These are phyloP conservation scores for Xerocomus nothofagi DNA, from an alignment of 1,284 basidiomycete species.

Conservation along the genomic window DNA sequence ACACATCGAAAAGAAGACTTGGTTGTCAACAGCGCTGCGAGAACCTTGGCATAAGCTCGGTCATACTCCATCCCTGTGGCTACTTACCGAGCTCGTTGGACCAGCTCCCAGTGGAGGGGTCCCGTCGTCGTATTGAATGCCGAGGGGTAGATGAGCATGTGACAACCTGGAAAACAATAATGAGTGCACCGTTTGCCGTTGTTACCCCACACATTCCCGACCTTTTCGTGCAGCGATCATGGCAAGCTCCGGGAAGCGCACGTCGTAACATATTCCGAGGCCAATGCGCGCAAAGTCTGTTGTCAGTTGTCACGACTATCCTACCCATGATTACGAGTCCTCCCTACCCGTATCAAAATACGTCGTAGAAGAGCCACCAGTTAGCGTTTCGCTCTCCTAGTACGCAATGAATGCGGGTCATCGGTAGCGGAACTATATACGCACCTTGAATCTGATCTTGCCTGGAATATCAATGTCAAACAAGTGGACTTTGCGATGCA, in stretches of 20 bases:
- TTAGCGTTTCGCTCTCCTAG: constrained; percentile 96
- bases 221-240: constrained; percentile 90
- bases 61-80: constrained; percentile 14
- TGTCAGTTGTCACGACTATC: not conserved
- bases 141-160: constrained; percentile 88
- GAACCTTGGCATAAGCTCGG: constrained; percentile 12
- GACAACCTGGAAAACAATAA: constrained; percentile 59
- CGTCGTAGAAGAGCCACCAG: constrained; percentile 75
- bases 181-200: not conserved
- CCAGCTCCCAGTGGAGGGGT: constrained; percentile 93
- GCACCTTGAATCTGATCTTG: constrained; percentile 92
- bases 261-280: constrained; percentile 89
- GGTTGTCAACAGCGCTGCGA: constrained; percentile 89
- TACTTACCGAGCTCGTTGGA: constrained; percentile 79
- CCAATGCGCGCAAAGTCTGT: constrained; percentile 87
- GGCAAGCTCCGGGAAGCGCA: constrained; percentile 94
- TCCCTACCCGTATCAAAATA: constrained; percentile 83
- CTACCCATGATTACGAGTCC: not conserved
- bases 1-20: constrained; percentile 94
- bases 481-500: constrained; percentile 93
- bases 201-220: constrained; percentile 28
- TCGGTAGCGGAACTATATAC: constrained; percentile 11
- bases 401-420: constrained; percentile 8
- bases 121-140: constrained; percentile 94
- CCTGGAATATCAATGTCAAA: constrained; percentile 99